A percentile compares a stretch with the other conserved stretches of the same genome.
Conservation (phyloP, 2,329 filamentous ascomycete species). For the Penicillium digitatum region DNA sequence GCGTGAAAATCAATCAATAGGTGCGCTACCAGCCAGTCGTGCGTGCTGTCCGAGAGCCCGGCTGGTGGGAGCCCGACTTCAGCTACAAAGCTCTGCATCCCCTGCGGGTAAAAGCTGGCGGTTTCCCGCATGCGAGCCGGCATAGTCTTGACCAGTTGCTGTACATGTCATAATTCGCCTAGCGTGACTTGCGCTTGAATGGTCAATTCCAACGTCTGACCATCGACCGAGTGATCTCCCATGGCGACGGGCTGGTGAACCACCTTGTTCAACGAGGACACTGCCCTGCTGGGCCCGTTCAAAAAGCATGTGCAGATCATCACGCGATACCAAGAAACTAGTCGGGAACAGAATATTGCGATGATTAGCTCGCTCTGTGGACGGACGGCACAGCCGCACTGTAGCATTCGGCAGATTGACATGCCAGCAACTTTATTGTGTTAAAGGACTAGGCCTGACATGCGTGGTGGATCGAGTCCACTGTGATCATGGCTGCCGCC, state of each 20-base stretch:
- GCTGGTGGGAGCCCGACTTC: not conserved
- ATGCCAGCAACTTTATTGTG: slow-evolving; percentile 6
- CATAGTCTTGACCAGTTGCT: slow-evolving; percentile 6
- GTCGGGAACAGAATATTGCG: slow-evolving; percentile 6
- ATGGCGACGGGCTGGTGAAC: slow-evolving; percentile 6
- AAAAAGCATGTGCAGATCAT: slow-evolving; percentile 5
- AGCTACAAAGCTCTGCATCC: not conserved
- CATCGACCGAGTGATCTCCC: slow-evolving; percentile 10
- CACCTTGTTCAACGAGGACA: not conserved
- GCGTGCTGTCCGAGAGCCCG: not conserved
- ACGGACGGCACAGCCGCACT: slow-evolving; percentile 3
- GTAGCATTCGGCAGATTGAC: slow-evolving; percentile 11
- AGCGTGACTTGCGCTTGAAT: slow-evolving; percentile 7
- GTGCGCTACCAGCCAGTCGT: not conserved
- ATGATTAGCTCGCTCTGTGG: slow-evolving; percentile 7
- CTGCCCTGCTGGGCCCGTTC: not conserved
- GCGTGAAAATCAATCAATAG: not conserved
- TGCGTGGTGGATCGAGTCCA: not conserved
- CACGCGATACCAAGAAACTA: slow-evolving; percentile 6
- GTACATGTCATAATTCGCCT: slow-evolving; percentile 3
- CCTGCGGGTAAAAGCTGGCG: not conserved
- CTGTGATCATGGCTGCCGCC: not conserved
- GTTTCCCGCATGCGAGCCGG: slow-evolving; percentile 5
- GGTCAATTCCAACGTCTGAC: not conserved
- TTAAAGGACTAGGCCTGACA: slow-evolving; percentile 8